Evolutionary conservation across 1,139 yeast species (phyloP).

Genomic region (Geotrichum phurueaensis): DNA sequence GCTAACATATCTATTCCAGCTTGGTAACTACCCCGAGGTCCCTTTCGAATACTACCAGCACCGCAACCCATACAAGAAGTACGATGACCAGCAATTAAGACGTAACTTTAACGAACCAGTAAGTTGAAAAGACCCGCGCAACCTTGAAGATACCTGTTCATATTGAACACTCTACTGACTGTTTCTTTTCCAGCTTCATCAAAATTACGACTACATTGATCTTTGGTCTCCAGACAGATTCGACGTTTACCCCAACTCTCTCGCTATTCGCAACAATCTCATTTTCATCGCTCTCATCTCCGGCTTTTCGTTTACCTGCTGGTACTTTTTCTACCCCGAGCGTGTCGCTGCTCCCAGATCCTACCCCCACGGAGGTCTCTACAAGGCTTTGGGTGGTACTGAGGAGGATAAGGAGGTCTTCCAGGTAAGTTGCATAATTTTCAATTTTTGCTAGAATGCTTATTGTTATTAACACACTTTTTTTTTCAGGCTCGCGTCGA

Average conservation of each 20-base stretch:
- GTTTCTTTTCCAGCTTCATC: constrained; percentile 40
- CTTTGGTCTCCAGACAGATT: constrained; percentile 84
- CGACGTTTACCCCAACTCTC: constrained; percentile 52
- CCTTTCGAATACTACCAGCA: constrained; percentile 48
- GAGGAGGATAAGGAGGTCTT: constrained; percentile 33
- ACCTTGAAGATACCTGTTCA: neutral
- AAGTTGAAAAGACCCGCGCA: constrained; percentile 9
- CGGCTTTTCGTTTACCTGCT: constrained; percentile 50
- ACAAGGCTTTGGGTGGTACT: constrained; percentile 62
- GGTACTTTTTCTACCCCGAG: constrained; percentile 61
- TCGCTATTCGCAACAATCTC: constrained; percentile 50
- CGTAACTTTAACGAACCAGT: constrained; percentile 68
- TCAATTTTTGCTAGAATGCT: neutral
- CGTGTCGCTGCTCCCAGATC: constrained; percentile 73
- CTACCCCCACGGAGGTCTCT: constrained; percentile 70
- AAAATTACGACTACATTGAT: constrained; percentile 67
- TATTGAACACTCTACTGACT: neutral
- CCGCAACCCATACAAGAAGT: constrained; percentile 65
- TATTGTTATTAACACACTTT: too few relatives aligned
- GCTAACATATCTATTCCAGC: constrained; percentile 16
- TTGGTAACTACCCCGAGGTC: constrained; percentile 47
- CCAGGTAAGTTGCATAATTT: constrained; percentile 22
- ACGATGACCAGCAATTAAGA: constrained; percentile 78
- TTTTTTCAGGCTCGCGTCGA: constrained; percentile 18
- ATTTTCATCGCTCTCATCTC: constrained; percentile 53